A percentile compares a stretch with the other conserved stretches of the same genome.
Evolutionary conservation across 2,329 filamentous ascomycete species (phyloP).

Genomic region (Triangularia setosa): DNA sequence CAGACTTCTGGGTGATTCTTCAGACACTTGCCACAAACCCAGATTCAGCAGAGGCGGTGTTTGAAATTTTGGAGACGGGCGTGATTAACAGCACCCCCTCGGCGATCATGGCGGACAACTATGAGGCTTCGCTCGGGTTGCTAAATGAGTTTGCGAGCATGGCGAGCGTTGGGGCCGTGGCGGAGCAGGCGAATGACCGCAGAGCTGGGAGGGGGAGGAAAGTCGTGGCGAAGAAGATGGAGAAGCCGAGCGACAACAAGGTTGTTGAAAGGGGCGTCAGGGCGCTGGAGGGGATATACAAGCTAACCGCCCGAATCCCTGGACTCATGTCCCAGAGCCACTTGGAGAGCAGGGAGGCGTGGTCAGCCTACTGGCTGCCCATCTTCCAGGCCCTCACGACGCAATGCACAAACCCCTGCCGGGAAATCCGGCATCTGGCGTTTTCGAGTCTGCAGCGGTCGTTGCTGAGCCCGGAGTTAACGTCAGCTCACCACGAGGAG

Average conservation of each 20-base stretch:
- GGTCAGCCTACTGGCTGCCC: constrained; percentile 96
- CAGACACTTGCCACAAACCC: constrained; percentile 66
- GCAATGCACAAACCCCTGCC: constrained; percentile 91
- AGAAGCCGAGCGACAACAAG: constrained; percentile 61
- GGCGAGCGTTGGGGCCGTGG: constrained; percentile 65
- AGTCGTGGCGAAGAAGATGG: constrained; percentile 44
- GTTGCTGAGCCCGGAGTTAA: constrained; percentile 78
- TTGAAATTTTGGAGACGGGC: constrained; percentile 79
- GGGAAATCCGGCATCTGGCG: constrained; percentile 85
- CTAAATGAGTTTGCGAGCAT: constrained; percentile 87
- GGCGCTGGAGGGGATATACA: constrained; percentile 76
- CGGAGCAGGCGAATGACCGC: constrained; percentile 65
- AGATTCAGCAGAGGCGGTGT: constrained; percentile 72
- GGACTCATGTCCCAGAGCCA: constrained; percentile 89
- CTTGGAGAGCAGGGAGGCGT: constrained; percentile 82
- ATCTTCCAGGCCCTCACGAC: constrained; percentile 84
- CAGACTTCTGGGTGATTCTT: constrained; percentile 93
- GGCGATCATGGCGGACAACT: constrained; percentile 91
- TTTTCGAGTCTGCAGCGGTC: constrained; percentile 82
- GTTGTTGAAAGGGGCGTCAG: constrained; percentile 73
- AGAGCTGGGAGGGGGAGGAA: constrained; percentile 31
- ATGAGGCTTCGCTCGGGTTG: constrained; percentile 78
- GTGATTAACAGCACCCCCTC: constrained; percentile 65
- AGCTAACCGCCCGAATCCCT: constrained; percentile 76
- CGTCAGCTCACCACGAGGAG: constrained; percentile 64